Evolutionary conservation across 495 filamentous ascomycete species (phyloP).

Genomic region (Penicillium fimorum): DNA sequence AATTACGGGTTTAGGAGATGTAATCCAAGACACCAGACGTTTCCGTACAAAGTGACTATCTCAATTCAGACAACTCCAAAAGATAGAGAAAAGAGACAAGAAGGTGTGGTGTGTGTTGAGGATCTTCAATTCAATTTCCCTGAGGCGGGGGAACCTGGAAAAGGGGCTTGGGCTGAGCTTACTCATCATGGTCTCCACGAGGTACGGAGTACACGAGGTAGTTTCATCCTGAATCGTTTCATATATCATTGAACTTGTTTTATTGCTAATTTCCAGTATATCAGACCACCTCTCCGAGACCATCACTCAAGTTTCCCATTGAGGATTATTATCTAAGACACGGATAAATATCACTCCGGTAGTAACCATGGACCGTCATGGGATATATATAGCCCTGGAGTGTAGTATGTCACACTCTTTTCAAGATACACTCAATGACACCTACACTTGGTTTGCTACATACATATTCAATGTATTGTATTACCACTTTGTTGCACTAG

Average conservation of each 20-base stretch:
- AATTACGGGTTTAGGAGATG: background rate
- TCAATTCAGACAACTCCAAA: conserved; percentile 1
- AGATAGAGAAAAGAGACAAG: conserved; percentile 1
- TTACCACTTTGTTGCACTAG: too few species aligned
- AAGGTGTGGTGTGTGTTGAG: conserved; percentile 7
- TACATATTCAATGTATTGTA: background rate
- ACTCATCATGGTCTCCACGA: conserved; percentile 30
- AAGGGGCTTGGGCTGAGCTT: conserved; percentile 38
- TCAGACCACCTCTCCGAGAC: background rate
- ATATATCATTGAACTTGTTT: background rate
- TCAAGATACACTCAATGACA: background rate
- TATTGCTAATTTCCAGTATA: background rate
- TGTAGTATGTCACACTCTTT: background rate
- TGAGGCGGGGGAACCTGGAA: conserved; percentile 34
- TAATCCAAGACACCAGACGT: background rate
- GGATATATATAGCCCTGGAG: background rate
- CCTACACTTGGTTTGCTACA: background rate
- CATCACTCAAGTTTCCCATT: background rate
- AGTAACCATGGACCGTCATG: background rate
- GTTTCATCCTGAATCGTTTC: background rate
- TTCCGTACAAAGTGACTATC: background rate
- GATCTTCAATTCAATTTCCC: conserved; percentile 14
- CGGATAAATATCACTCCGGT: background rate
- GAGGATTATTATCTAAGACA: background rate
- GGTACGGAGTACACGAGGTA: conserved; percentile 7